Evolutionary conservation across 179 eudicot genomes (phyloP), one percentile per base, ranked within the genome.

Genomic region (Silene coronaria): DNA sequence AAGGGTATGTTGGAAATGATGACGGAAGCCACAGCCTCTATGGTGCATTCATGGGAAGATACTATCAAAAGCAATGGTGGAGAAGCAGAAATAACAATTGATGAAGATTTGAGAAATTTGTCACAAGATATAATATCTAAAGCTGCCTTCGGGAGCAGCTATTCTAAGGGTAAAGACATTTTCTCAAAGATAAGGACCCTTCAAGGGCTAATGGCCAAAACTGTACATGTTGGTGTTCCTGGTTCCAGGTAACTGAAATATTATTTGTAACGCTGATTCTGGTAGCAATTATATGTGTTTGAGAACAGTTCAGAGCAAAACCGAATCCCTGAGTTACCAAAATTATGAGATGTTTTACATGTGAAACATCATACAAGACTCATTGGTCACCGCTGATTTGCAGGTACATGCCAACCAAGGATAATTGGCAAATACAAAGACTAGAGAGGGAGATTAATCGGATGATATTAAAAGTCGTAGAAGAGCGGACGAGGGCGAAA

Each of bases 121-220:
- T 86, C 91, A 57, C 86, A 89, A 59, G 88, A 84, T 75, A 80
- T 86, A 34, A 86, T 88, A 19, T 83, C 88, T 72, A 83, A 85
- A 80, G 77, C 91, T 45, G 86, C 89, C 62, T 86, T 88, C 63
- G 89, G 91, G 59, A 84, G 89, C 78, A 81, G 73, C 78, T 83
- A 86, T 58, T 32, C 80, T 22, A 22, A 78, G 61, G 88, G 89
- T 48, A 81, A 86, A 79, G 65, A 76, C 26, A 86, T 88, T 73
- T 88, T 85, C 70, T 70, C 71, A 58, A 82, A 81, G 73, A 77
- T 88, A 22, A 84, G 85, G 60, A 70, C 64, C 23, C 80, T 88
- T 23, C 87, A 78, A 42, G 32, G 46, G 71, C 23, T 82, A 64
- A 83, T 86, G 88, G 64, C 88, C 22, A 75, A 75, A 70, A 77